Percentiles rank a stretch among this genome's conserved stretches.
These are phyloP conservation scores for Daldinia sp. DNA, from an alignment of 2,329 filamentous ascomycete genomes.

Conservation along the genomic window DNA sequence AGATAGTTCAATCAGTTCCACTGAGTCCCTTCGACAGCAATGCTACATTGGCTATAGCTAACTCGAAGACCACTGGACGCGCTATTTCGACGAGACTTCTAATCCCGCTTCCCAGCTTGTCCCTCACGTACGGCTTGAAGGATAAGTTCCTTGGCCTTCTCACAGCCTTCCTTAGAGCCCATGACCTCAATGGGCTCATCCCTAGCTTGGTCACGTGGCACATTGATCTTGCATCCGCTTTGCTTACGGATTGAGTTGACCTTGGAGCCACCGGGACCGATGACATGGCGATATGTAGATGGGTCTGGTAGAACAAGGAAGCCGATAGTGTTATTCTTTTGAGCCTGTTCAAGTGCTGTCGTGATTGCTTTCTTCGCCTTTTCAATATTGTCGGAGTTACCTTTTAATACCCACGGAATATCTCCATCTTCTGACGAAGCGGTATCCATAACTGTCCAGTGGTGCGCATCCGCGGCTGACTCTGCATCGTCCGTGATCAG, in stretches of 20 bases:
- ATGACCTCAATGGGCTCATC: slow-evolving; percentile 91
- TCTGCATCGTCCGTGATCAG: slow-evolving; percentile 90
- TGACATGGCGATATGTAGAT: slow-evolving; percentile 87
- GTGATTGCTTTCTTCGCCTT: slow-evolving; percentile 83
- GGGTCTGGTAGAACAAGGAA: slow-evolving; percentile 93
- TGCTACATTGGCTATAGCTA: not conserved
- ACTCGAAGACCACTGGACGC: not conserved
- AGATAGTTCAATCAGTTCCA: slow-evolving; percentile 15
- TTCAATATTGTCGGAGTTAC: slow-evolving; percentile 79
- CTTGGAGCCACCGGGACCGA: slow-evolving; percentile 88
- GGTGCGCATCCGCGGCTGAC: slow-evolving; percentile 74
- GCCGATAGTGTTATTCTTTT: slow-evolving; percentile 78
- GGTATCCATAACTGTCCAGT: slow-evolving; percentile 83
- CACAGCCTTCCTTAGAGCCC: slow-evolving; percentile 81
- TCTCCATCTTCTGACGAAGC: slow-evolving; percentile 72
- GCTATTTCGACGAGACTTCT: slow-evolving; percentile 38
- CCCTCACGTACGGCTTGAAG: slow-evolving; percentile 82
- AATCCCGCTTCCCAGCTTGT: slow-evolving; percentile 49
- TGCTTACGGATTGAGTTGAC: slow-evolving; percentile 94
- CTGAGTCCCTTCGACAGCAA: slow-evolving; percentile 7
- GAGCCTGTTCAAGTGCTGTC: slow-evolving; percentile 77
- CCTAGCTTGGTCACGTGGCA: slow-evolving; percentile 81
- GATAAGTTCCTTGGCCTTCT: slow-evolving; percentile 90
- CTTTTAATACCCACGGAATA: slow-evolving; percentile 91
- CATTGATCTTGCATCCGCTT: slow-evolving; percentile 93